A percentile compares a stretch with the other conserved stretches of the same genome.
Evolutionary conservation across 129 eudicot genomes (phyloP).

Genomic region (Erigeron canadensis): DNA sequence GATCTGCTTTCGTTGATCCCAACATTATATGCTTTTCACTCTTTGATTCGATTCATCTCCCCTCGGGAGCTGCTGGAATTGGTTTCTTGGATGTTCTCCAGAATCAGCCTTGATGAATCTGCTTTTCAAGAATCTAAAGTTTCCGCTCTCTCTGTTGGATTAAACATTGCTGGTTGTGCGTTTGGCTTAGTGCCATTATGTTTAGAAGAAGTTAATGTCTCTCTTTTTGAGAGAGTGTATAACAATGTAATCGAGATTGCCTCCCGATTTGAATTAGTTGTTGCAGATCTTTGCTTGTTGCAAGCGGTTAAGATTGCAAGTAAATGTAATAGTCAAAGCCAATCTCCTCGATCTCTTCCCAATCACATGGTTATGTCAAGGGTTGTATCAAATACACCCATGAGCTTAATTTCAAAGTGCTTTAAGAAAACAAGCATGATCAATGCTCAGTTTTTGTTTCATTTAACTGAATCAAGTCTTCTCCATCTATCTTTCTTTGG

Average conservation of each 20-base stretch:
- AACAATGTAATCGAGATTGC: slow-evolving; percentile 47
- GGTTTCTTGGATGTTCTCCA: slow-evolving; percentile 58
- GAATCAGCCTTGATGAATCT: slow-evolving; percentile 33
- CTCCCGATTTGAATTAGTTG: slow-evolving; percentile 42
- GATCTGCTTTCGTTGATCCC: slow-evolving; percentile 54
- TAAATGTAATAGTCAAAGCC: slow-evolving; percentile 22
- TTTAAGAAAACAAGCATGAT: slow-evolving; percentile 38
- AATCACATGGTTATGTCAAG: slow-evolving; percentile 49
- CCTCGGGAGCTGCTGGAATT: slow-evolving; percentile 82
- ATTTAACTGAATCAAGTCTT: slow-evolving; percentile 52
- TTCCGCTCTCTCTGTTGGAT: slow-evolving; percentile 54
- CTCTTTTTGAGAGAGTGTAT: slow-evolving; percentile 62
- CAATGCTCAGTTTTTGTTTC: slow-evolving; percentile 50
- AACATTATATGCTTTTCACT: slow-evolving; percentile 50
- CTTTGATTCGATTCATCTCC: slow-evolving; percentile 60
- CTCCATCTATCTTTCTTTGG: slow-evolving; percentile 71
- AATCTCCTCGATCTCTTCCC: slow-evolving; percentile 36
- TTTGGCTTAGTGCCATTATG: slow-evolving; percentile 47
- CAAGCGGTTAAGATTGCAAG: slow-evolving; percentile 62
- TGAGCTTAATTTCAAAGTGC: slow-evolving; percentile 55
- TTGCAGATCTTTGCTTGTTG: slow-evolving; percentile 67
- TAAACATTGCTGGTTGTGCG: slow-evolving; percentile 61
- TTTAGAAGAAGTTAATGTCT: slow-evolving; percentile 35
- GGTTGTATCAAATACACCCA: slow-evolving; percentile 56
- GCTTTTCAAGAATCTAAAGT: slow-evolving; percentile 32